Percentiles rank a stretch among this genome's conserved stretches.
Conservation (phyloP, 2,329 filamentous ascomycete genomes). For the Aspergillus costaricaensis region DNA sequence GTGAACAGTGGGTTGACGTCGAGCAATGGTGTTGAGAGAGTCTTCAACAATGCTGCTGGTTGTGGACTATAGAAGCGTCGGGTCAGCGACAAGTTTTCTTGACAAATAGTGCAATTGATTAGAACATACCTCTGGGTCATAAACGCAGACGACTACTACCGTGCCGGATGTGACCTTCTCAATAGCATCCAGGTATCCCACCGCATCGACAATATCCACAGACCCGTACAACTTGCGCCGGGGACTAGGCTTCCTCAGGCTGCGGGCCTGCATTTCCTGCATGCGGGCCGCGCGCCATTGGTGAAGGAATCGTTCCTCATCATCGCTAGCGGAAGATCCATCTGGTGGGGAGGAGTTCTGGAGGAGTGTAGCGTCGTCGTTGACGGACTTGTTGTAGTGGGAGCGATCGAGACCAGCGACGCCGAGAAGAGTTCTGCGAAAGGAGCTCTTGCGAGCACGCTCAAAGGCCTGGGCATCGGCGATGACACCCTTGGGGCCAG, state of each 20-base stretch:
- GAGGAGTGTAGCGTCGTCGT: conserved; percentile 26
- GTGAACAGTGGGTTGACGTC: conserved; percentile 68
- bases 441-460: conserved; percentile 50
- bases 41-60: conserved; percentile 78
- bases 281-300: conserved; percentile 82
- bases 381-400: conserved; percentile 24
- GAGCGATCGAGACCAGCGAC: conserved; percentile 37
- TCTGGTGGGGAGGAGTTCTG: conserved; percentile 27
- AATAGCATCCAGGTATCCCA: conserved; percentile 93
- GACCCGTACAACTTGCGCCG: conserved; percentile 76
- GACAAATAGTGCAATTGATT: not conserved
- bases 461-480: conserved; percentile 54
- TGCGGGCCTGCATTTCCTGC: conserved; percentile 70
- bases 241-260: conserved; percentile 71
- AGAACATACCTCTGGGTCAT: conserved; percentile 74
- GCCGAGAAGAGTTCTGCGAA: conserved; percentile 46
- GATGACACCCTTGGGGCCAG: conserved; percentile 55
- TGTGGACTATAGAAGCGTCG: conserved; percentile 60
- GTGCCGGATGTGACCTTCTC: conserved; percentile 83
- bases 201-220: conserved; percentile 80
- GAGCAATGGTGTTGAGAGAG: conserved; percentile 73
- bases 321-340: conserved; percentile 54
- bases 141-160: conserved; percentile 89
- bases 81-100: conserved; percentile 4
- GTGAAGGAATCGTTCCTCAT: conserved; percentile 78